Conservation (phyloP, 768 basidiomycete genomes). For the Neoboletus subvelutipes region DNA sequence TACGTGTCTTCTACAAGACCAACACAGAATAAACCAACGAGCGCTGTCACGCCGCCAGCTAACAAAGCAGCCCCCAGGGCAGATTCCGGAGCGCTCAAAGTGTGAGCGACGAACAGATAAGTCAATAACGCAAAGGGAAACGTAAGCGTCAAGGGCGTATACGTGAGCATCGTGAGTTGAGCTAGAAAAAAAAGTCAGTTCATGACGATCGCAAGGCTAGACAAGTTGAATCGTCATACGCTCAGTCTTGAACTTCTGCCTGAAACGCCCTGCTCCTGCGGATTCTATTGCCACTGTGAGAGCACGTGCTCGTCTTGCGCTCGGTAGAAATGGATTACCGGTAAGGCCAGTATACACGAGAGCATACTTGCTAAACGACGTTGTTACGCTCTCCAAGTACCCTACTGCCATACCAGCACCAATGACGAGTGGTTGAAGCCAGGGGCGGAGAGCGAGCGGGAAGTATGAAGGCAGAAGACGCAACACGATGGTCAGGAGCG, state of each 20-base stretch:
- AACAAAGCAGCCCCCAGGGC: slow-evolving; percentile 75
- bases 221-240: slow-evolving; percentile 41
- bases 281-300: slow-evolving; percentile 58
- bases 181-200: slow-evolving; percentile 35
- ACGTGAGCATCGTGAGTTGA: slow-evolving; percentile 66
- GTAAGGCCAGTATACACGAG: slow-evolving; percentile 75
- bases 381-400: slow-evolving; percentile 46
- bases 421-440: slow-evolving; percentile 39
- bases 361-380: slow-evolving; percentile 61
- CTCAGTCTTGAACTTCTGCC: slow-evolving; percentile 53
- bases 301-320: slow-evolving; percentile 55
- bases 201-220: not conserved
- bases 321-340: slow-evolving; percentile 64
- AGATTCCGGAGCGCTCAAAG: slow-evolving; percentile 63
- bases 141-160: slow-evolving; percentile 74
- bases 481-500: slow-evolving; percentile 48
- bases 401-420: slow-evolving; percentile 40
- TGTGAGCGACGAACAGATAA: slow-evolving; percentile 89
- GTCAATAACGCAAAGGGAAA: slow-evolving; percentile 80
- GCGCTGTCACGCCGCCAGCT: slow-evolving; percentile 74
- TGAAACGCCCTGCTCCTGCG: slow-evolving; percentile 38
- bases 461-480: slow-evolving; percentile 55
- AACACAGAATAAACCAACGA: slow-evolving; percentile 82
- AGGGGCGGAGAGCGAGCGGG: slow-evolving; percentile 42
- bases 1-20: slow-evolving; percentile 77